phyloP scores from a whole-genome alignment of 306 rosid species.

The Luffa aegyptiaca region DNA sequence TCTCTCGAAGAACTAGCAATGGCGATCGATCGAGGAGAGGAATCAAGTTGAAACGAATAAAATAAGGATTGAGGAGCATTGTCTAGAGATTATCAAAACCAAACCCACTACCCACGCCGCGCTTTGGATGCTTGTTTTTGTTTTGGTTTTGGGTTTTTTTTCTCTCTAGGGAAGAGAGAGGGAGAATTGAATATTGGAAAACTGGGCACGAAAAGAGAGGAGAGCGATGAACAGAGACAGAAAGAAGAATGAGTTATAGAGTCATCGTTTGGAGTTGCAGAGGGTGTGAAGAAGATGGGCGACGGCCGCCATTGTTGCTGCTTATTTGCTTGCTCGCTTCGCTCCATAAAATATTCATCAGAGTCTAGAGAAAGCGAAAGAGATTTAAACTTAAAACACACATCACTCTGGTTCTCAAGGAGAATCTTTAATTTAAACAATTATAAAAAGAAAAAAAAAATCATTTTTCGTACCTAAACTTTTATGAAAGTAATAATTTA shows the following conservation, averaged over 20 bases:
- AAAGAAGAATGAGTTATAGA: neutral
- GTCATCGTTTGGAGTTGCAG: neutral
- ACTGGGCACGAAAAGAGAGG: neutral
- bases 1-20: constrained; percentile 9
- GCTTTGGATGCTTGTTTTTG: neutral
- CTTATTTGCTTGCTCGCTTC: neutral
- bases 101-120: constrained; percentile 8
- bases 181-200: neutral
- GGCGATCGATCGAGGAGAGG: neutral
- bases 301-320: neutral
- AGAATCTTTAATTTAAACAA: neutral
- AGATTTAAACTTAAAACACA: too few species aligned
- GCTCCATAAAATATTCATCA: neutral
- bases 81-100: neutral
- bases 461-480: too few species aligned
- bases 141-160: neutral
- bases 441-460: too few species aligned
- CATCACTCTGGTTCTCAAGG: neutral
- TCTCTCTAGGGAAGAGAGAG: neutral
- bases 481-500: too few species aligned
- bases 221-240: neutral
- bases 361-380: too few species aligned
- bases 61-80: neutral
- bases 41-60: neutral
- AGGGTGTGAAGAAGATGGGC: neutral